Percentiles rank a stretch among this genome's conserved stretches.
phyloP scores from a whole-genome alignment of 495 filamentous ascomycete genomes.

The Xylaria venustula region DNA sequence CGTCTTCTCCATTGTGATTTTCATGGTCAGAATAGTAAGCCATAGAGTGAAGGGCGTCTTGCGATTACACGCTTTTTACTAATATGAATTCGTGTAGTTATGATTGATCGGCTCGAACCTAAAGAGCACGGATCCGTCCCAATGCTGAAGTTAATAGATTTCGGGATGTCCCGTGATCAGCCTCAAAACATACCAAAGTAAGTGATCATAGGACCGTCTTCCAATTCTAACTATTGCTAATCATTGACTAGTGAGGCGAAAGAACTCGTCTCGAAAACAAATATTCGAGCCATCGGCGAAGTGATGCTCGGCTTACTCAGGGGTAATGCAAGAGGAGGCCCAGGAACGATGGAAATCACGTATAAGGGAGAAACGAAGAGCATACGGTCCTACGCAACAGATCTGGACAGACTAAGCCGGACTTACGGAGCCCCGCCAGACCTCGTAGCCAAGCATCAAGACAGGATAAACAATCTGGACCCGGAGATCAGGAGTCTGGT shows the following conservation, averaged over 20 bases:
- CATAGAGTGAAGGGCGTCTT: not conserved
- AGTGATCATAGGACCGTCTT: not conserved
- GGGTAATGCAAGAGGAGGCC: not conserved
- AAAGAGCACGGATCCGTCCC: conserved; percentile 12
- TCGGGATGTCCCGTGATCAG: conserved; percentile 12
- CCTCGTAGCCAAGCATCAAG: conserved; percentile 1
- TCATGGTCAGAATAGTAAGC: conserved; percentile 19
- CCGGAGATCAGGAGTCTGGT: conserved; percentile 19
- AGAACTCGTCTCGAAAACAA: conserved; percentile 1
- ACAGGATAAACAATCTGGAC: conserved; percentile 14
- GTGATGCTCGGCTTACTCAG: conserved; percentile 19
- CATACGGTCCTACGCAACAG: conserved; percentile 17
- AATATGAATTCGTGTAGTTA: conserved; percentile 6
- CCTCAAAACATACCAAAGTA: conserved; percentile 4
- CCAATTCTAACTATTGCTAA: not conserved
- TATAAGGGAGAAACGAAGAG: not conserved
- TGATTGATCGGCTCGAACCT: conserved; percentile 18
- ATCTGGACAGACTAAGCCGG: conserved; percentile 17
- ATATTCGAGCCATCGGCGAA: conserved; percentile 10
- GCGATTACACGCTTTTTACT: not conserved
- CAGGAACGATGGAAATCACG: conserved; percentile 13
- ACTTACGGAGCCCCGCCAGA: not conserved
- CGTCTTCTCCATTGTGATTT: conserved; percentile 20
- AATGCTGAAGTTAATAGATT: conserved; percentile 21
- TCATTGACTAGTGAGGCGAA: not conserved